Percentiles rank a stretch among this genome's conserved stretches.
Conservation (phyloP, 2,329 filamentous ascomycete genomes). For the Ceratocystiopsis minuta region DNA sequence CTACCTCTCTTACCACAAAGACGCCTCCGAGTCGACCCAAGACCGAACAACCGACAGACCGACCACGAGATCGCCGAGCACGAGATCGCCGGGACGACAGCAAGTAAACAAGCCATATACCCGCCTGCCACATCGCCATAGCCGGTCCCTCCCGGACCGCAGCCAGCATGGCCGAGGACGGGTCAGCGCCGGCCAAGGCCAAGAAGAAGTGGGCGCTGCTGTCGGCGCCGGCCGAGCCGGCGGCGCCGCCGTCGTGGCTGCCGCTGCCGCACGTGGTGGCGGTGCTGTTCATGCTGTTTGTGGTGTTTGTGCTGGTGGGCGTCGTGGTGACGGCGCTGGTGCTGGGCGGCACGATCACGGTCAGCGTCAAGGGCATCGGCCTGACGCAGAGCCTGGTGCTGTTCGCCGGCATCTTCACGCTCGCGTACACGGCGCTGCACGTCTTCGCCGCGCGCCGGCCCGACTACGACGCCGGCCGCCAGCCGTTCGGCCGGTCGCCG, state of each 20-base stretch:
- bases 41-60: too few species aligned
- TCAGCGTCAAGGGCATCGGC: conserved; percentile 8
- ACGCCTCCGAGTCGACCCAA: too few species aligned
- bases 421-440: conserved; percentile 16
- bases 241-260: conserved; percentile 5
- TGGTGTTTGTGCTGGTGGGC: conserved; percentile 8
- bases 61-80: too few species aligned
- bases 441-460: conserved; percentile 12
- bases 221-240: too few species aligned
- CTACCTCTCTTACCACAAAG: too few species aligned
- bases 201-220: too few species aligned
- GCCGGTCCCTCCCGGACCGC: too few species aligned
- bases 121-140: too few species aligned
- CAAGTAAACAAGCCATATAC: too few species aligned
- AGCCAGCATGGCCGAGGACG: too few species aligned
- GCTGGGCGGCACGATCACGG: conserved; percentile 7
- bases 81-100: too few species aligned
- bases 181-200: too few species aligned
- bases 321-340: conserved; percentile 10
- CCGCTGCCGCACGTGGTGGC: conserved; percentile 7
- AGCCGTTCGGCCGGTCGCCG: conserved; percentile 12
- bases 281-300: conserved; percentile 4
- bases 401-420: conserved; percentile 12
- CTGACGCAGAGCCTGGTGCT: conserved; percentile 12
- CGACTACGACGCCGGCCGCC: conserved; percentile 10